phyloP scores from a whole-genome alignment of 2,329 filamentous ascomycete genomes.

The Gyromitra esculenta region DNA sequence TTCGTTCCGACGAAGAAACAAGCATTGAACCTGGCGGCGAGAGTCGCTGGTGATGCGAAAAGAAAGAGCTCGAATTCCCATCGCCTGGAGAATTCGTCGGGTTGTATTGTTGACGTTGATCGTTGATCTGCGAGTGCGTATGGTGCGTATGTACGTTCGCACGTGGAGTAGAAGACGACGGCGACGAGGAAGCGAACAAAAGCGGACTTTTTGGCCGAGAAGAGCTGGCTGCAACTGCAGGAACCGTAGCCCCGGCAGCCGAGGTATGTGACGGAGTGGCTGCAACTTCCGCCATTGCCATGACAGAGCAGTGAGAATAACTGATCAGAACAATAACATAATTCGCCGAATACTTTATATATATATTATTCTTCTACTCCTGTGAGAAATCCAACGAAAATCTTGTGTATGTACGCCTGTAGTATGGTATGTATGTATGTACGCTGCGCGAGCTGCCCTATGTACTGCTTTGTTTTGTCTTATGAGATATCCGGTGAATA shows the following conservation, averaged over 20 bases:
- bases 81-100: conserved; percentile 52
- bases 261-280: conserved; percentile 54
- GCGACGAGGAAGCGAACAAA: conserved; percentile 54
- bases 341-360: conserved; percentile 49
- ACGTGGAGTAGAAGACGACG: conserved; percentile 56
- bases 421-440: conserved; percentile 29
- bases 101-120: conserved; percentile 54
- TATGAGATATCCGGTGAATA: conserved; percentile 43
- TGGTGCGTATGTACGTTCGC: conserved; percentile 57
- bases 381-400: conserved; percentile 43
- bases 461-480: conserved; percentile 32
- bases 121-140: conserved; percentile 56
- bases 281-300: conserved; percentile 56
- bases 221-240: conserved; percentile 54
- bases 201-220: conserved; percentile 54
- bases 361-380: conserved; percentile 50
- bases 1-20: conserved; percentile 48
- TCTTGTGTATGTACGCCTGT: conserved; percentile 46
- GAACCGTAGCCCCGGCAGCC: conserved; percentile 52
- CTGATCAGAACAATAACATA: conserved; percentile 53
- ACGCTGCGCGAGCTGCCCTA: conserved; percentile 50
- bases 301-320: conserved; percentile 49
- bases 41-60: conserved; percentile 53
- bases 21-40: conserved; percentile 50
- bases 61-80: conserved; percentile 52